Evolutionary conservation across 176 grass and related monocot species (phyloP), one percentile per base, ranked within the genome.

Genomic region (Echinochloa phyllopogon): DNA sequence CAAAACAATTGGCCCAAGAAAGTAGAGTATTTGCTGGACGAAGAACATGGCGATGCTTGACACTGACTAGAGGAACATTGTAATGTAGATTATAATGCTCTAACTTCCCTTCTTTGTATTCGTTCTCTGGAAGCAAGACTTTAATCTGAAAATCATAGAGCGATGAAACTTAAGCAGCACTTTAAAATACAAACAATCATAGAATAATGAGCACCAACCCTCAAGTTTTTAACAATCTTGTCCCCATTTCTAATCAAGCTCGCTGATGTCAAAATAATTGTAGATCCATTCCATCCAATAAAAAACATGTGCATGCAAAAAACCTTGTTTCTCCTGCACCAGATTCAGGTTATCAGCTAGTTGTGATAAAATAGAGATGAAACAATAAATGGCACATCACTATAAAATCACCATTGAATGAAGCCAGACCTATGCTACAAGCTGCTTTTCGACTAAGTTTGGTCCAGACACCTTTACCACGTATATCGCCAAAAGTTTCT

Each of bases 391-490:
- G 36, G 2, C 59, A 49, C 10, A 37, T 37, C 47, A 50, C 6
- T 65, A 47, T 64, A 79, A 65, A 49, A 20, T 65, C 10, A 79
- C 76, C 76, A 79, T 50, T n/a, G 44, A 50, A 79, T 65, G 77
- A 79, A 79, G 77, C 60, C 47, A 79, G 20, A 50, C 6, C 7
- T 65, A 79, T 79, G 27, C 20, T 79, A 13, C 43, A 50, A n/a
- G 25, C 47, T 49, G 11, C 43, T 36, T 47, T 21, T 65, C 13
- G 10, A 64, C 77, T 47, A 18, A 79, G 43, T 37, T 79, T 20
- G 37, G 5, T 65, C 77, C 43, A 79, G 60, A 65, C 43, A 44
- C 60, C 60, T 37, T 33, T 20, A 38, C 42, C 59, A 38, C 1
- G 48, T 48, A 37, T 36, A 63, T 50, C 24, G 1, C 77, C 60